Conservation (phyloP, 169 alveolate genomes). For the Cryptosporidium sp. region DNA sequence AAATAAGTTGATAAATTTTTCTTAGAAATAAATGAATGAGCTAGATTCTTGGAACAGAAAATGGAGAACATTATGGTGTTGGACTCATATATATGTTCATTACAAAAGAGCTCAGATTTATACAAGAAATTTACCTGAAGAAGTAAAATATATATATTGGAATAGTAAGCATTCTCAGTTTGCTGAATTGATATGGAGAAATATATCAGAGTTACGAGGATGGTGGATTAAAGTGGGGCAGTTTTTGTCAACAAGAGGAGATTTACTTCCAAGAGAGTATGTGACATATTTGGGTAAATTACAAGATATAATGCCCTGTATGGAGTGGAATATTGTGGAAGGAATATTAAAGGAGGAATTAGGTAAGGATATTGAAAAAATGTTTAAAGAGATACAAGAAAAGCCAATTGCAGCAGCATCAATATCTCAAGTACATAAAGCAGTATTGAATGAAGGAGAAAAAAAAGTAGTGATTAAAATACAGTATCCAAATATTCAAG, state of each 20-base stretch:
- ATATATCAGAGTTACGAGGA: slow-evolving; percentile 87
- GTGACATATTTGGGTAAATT: slow-evolving; percentile 86
- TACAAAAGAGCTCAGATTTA: slow-evolving; percentile 85
- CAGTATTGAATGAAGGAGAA: slow-evolving; percentile 81
- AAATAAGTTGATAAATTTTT: background rate
- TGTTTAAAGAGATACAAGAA: slow-evolving; percentile 81
- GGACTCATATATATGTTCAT: slow-evolving; percentile 86
- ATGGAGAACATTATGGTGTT: slow-evolving; percentile 85
- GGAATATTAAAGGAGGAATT: slow-evolving; percentile 85
- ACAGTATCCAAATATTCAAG: slow-evolving; percentile 86
- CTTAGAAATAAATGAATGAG: slow-evolving; percentile 26
- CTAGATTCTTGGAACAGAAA: slow-evolving; percentile 48
- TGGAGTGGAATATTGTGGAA: slow-evolving; percentile 80
- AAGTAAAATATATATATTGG: slow-evolving; percentile 88
- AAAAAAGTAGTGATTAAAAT: slow-evolving; percentile 84
- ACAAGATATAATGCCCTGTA: slow-evolving; percentile 91
- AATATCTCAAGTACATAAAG: slow-evolving; percentile 88
- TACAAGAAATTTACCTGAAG: slow-evolving; percentile 83
- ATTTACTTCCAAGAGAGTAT: slow-evolving; percentile 89
- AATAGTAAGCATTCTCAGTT: slow-evolving; percentile 88
- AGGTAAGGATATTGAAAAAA: slow-evolving; percentile 77
- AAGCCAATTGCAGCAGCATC: slow-evolving; percentile 87
- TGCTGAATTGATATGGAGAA: slow-evolving; percentile 88
- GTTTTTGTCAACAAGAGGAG: slow-evolving; percentile 90
- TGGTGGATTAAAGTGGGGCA: slow-evolving; percentile 95